Evolutionary conservation across 148 eudicot genomes (phyloP).

Genomic region (Rhododendron henanense): DNA sequence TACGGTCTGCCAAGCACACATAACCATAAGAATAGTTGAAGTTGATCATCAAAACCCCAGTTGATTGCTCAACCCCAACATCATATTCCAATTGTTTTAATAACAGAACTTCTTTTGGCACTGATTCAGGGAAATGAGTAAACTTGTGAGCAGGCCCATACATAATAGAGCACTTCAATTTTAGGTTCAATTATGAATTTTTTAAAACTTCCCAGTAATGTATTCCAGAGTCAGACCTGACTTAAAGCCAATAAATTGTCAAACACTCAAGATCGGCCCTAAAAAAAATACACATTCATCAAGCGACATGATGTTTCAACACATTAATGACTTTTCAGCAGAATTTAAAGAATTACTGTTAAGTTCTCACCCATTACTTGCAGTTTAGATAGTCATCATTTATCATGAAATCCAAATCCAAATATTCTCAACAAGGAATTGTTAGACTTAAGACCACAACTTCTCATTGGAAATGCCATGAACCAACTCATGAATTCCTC

Average conservation of each 20-base stretch:
- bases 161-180: neutral
- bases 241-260: neutral
- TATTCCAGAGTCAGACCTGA: neutral
- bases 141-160: neutral
- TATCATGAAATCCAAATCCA: neutral
- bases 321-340: neutral
- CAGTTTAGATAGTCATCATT: neutral
- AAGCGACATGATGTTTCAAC: neutral
- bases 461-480: neutral
- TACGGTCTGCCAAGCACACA: constrained; percentile 47
- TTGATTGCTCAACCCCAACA: neutral
- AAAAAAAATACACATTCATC: neutral
- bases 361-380: neutral
- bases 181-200: neutral
- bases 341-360: neutral
- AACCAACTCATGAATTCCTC: neutral
- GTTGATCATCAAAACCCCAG: neutral
- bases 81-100: neutral
- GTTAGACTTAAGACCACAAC: neutral
- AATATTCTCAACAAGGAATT: neutral
- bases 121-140: neutral
- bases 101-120: neutral
- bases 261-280: neutral
- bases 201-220: neutral
- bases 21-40: neutral